Evolutionary conservation across 768 basidiomycete species (phyloP), one percentile per base, ranked within the genome.

Genomic region (Lactarius pseudohatsudake): DNA sequence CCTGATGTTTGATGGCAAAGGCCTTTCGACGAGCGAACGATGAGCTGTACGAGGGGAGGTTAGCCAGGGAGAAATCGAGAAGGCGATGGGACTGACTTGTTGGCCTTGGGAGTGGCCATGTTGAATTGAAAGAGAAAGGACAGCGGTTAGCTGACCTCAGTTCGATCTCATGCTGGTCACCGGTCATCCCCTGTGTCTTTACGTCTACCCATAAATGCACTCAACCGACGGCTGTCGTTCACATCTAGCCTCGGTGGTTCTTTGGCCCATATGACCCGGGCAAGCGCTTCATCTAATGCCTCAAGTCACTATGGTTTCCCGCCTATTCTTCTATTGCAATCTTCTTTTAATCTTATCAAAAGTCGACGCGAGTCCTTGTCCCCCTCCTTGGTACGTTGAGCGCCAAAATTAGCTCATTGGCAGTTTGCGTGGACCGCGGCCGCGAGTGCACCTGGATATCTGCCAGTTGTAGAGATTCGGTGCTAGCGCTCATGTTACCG

Each of bases 1-100:
- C 88, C 43, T 77, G 76, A 71, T 81, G 82, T 74, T 87, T 78
- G 69, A 79, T 75, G 61, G 78, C 77, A 60, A 78, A 74, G 7
- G 76, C 74, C 74, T 82, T 82, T 65, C 80, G 78, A 76, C 77
- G 66, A 73, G 75, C 71, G 74, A 81, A 76, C 76, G 83, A 70
- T 69, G 77, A 64, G 76, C 82, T 78, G 79, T 50, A 69, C 61
- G 40, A 55, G 64, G 56, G 63, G 15, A 65, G 55, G n/a, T 32
- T 59, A 16, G 18, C 22, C n/a, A 22, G 34, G 4, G 53, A 15
- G 54, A 47, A 54, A 50, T 32, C 30, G 28, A 40, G 6, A 28
- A 18, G n/a, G 54, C 28, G 26, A 53, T 5, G 59, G 41, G 32
- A 70, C 68, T 13, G 56, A 71, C 70, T 60, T 62, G 22, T 36